Evolutionary conservation across 306 rosid genomes (phyloP).

Genomic region (Cucurbita moschata): DNA sequence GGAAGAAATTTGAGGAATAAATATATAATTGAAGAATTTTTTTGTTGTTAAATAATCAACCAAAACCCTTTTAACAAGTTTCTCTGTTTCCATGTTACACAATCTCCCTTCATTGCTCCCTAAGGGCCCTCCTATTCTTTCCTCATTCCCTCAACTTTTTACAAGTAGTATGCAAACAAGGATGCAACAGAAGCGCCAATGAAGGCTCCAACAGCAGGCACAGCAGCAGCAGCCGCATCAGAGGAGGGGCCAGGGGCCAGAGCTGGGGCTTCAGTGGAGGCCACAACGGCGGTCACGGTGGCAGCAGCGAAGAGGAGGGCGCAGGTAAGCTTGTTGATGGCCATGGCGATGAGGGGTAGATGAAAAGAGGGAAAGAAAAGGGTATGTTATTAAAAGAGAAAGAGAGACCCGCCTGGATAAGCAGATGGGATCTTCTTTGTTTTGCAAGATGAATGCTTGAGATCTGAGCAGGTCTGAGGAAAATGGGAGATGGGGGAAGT

Average conservation of each 20-base stretch:
- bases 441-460: neutral
- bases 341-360: neutral
- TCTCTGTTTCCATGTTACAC: neutral
- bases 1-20: neutral
- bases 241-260: conserved; percentile 17
- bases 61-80: neutral
- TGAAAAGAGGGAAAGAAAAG: neutral
- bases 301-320: conserved; percentile 23
- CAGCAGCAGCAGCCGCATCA: conserved; percentile 6
- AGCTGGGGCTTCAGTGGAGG: conserved; percentile 17
- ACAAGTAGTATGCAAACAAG: conserved; percentile 25
- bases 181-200: conserved; percentile 30
- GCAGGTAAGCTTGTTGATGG: conserved; percentile 11
- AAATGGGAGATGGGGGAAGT: neutral
- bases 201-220: conserved; percentile 25
- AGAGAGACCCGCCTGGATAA: neutral
- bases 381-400: neutral
- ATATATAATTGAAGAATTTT: neutral
- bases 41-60: neutral
- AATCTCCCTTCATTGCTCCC: neutral
- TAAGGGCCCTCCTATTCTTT: neutral
- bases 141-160: neutral
- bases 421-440: neutral
- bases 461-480: neutral
- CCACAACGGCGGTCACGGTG: conserved; percentile 20